Base-by-base conservation (phyloP, 1,284 basidiomycete species). In the Rhodofomes roseus region DNA sequence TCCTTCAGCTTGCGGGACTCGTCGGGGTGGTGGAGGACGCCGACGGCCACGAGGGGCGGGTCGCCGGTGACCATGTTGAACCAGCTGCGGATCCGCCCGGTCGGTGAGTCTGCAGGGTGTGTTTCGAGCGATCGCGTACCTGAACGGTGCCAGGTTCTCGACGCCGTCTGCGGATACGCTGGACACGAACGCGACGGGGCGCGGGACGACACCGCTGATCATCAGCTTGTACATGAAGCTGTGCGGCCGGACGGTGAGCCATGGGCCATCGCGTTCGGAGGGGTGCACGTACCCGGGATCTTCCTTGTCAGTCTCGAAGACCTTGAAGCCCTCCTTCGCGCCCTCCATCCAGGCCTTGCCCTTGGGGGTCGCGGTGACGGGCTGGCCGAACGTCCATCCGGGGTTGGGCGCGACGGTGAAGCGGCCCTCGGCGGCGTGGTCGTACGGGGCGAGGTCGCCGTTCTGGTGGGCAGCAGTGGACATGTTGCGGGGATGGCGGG, bases 131-230 rank as follows among this genome's bases (percentile, higher is more conserved):
- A 22, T 53, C 54, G 41, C 69, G 57, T 61, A 82, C 81, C 84
- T 86, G 72, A 87, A 86, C 1, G 85, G 85, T 14, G 87, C 83
- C 39, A 92, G 80, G 71, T 92, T 93, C 50, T 80, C 76, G 1
- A 77, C 71, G 1, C 88, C 88, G 51, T 81, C 72, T 1, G 70
- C 65, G 14, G 82, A 81, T 20, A 89, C 60, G 12, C 86, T 84
- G 4, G 89, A 91, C 18, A 92, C 82, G 62, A 93, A 84, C 0
- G 86, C 90, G 60, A 92, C 83, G 2, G 91, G 90, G 43, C 91
- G 81, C 14, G 90, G 90, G 37, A 85, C 74, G 58, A 91, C 82
- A 1, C 82, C 83, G 43, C 86, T 86, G 29, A 86, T 89, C 74
- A 92, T 74, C 62, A 92, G 69, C 56, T 54, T 27, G 52, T 71